Evolutionary conservation across 2,329 filamentous ascomycete genomes (phyloP).

Genomic region (Cyphellophora europaea): DNA sequence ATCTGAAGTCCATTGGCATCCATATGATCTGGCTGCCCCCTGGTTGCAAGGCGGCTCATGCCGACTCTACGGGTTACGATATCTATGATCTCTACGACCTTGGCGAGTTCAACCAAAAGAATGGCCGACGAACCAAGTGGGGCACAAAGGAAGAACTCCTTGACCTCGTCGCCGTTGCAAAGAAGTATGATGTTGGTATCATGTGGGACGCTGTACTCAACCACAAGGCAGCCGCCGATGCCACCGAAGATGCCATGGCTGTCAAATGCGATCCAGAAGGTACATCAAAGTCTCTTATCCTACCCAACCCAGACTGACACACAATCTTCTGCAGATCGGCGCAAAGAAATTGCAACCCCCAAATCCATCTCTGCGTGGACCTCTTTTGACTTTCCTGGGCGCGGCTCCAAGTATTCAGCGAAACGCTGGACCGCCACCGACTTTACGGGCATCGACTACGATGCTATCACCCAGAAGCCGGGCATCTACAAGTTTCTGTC

Average conservation of each 20-base stretch:
- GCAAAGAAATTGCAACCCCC: conserved; percentile 42
- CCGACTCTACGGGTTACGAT: conserved; percentile 56
- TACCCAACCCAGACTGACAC: not conserved
- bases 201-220: conserved; percentile 66
- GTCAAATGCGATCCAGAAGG: conserved; percentile 53
- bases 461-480: conserved; percentile 46
- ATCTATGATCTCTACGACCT: conserved; percentile 62
- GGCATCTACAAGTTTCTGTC: conserved; percentile 55
- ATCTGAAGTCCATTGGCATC: conserved; percentile 51
- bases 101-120: conserved; percentile 66
- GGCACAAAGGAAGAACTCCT: conserved; percentile 53
- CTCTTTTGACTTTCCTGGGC: conserved; percentile 55
- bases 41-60: conserved; percentile 55
- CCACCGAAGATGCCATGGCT: conserved; percentile 51
- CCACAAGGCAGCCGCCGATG: conserved; percentile 61
- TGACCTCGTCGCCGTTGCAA: conserved; percentile 41
- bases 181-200: conserved; percentile 45
- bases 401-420: conserved; percentile 49
- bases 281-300: conserved; percentile 9
- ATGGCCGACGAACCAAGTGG: conserved; percentile 56
- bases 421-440: conserved; percentile 59
- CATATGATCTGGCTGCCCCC: conserved; percentile 60
- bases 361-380: conserved; percentile 60
- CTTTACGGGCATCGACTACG: conserved; percentile 60
- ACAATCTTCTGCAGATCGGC: conserved; percentile 37